Evolutionary conservation across 1,139 yeast species (phyloP).

Genomic region (Ogataea hybrid): DNA sequence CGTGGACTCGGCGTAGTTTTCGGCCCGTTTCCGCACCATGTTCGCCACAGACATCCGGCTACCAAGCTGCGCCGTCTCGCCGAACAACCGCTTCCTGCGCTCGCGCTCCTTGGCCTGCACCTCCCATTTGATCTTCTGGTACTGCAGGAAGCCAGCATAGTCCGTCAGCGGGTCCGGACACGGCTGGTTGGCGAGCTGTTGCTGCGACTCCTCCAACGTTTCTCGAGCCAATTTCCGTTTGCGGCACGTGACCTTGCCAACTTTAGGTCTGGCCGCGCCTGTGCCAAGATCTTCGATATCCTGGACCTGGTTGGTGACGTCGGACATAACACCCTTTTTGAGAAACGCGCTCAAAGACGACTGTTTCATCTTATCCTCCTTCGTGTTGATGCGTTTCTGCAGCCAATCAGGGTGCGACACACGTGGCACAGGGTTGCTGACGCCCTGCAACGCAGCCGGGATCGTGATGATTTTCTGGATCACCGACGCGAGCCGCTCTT

Average conservation of each 20-base stretch:
- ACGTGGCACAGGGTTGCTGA: constrained; percentile 93
- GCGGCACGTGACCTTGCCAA: constrained; percentile 43
- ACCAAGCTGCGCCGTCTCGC: constrained; percentile 52
- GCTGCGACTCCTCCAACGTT: constrained; percentile 41
- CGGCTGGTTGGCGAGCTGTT: constrained; percentile 43
- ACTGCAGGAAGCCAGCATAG: constrained; percentile 71
- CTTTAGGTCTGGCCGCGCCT: constrained; percentile 18
- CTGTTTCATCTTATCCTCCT: constrained; percentile 72
- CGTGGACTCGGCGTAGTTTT: constrained; percentile 64
- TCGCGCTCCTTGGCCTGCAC: constrained; percentile 67
- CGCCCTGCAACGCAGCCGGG: constrained; percentile 93
- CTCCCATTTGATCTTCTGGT: constrained; percentile 86
- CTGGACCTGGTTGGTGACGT: constrained; percentile 37
- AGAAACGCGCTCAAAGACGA: constrained; percentile 62
- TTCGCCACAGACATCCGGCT: constrained; percentile 53
- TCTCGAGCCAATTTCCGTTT: constrained; percentile 36
- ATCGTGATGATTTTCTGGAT: constrained; percentile 93
- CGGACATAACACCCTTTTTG: constrained; percentile 35
- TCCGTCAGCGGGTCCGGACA: constrained; percentile 76
- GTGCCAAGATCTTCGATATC: constrained; percentile 83
- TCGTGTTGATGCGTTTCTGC: constrained; percentile 54
- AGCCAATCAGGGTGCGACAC: constrained; percentile 97
- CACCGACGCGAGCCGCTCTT: constrained; percentile 88
- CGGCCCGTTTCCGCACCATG: constrained; percentile 76
- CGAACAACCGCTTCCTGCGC: constrained; percentile 77